Evolutionary conservation across 2,329 filamentous ascomycete genomes (phyloP), one percentile per base, ranked within the genome.

Genomic region (Penicillium griseofulvum): DNA sequence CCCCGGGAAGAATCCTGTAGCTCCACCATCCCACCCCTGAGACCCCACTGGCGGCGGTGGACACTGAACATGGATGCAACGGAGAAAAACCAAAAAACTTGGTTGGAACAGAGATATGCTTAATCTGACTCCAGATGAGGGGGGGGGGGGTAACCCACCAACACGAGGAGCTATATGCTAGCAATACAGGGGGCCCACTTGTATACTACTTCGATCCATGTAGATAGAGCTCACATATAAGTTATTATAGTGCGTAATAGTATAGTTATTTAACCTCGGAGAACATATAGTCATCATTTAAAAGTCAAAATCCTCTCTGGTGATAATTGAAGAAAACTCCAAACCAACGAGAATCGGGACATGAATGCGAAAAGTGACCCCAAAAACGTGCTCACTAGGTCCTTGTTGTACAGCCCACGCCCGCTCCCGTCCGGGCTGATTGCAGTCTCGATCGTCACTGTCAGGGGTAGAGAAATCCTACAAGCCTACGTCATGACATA

Each of bases 11-110:
- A 60, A 60, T 65, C 57, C 61, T 65, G 37, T 48, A 59, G 62
- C 59, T 64, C 62, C 62, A 64, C 60, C 54, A 34, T 24, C 33
- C 33, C 42, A 26, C 28, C 49, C 61, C 43, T 54, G 52, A 47
- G 61, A 56, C 62, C 51, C 63, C 62, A 65, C 58, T 52, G 41
- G 46, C 50, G 54, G 54, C 57, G 53, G 62, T 65, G 62, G 62
- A 56, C 63, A 65, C 62, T 62, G 60, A 52, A 65, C 63, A 65
- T 65, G 62, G 63, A 61, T 65, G 62, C 53, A 45, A 64, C 60
- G 63, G 62, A 63, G 55, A 58, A 61, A 65, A 44, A 62, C 59
- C 50, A 34, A 53, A 42, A 31, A 62, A 62, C 55, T 48, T 52
- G 60, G 58, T 59, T 61, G 55, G 61, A 52, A 62, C 55, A 52